These are phyloP conservation scores for Epicoccum sorghinum DNA, from an alignment of 2,329 filamentous ascomycete species.

Conservation along the genomic window DNA sequence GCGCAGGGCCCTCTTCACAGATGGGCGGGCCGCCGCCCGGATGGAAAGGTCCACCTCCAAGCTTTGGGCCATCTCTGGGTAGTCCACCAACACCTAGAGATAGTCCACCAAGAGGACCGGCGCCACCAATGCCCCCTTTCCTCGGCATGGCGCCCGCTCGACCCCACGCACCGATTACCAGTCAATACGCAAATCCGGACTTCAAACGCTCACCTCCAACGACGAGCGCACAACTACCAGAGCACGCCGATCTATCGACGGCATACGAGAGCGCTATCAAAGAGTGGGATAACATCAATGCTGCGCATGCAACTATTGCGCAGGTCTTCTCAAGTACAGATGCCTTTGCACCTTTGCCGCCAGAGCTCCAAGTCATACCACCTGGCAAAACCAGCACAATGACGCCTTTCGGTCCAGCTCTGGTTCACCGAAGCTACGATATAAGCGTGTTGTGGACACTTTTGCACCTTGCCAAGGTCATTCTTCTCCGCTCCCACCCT, in stretches of 20 bases:
- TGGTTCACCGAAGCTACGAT: conserved; percentile 85
- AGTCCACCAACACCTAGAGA: conserved; percentile 20
- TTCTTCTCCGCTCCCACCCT: conserved; percentile 82
- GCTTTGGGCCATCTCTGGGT: conserved; percentile 20
- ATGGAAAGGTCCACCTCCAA: conserved; percentile 18
- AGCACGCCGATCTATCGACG: conserved; percentile 61
- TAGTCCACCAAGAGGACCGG: conserved; percentile 21
- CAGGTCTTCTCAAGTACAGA: conserved; percentile 65
- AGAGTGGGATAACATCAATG: conserved; percentile 79
- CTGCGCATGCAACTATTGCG: conserved; percentile 72
- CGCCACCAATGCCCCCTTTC: conserved; percentile 51
- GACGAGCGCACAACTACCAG: conserved; percentile 22
- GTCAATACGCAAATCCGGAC: conserved; percentile 47
- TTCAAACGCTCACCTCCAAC: conserved; percentile 25
- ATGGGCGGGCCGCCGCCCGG: conserved; percentile 23
- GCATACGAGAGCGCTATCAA: conserved; percentile 71
- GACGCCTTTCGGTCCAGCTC: conserved; percentile 81
- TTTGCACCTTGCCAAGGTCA: conserved; percentile 83
- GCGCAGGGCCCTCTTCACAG: conserved; percentile 33
- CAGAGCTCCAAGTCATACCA: conserved; percentile 67
- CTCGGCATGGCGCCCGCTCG: conserved; percentile 58
- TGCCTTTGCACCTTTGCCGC: conserved; percentile 75
- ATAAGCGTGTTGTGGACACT: conserved; percentile 88
- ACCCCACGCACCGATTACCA: conserved; percentile 50
- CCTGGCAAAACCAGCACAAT: conserved; percentile 40